Percentiles rank a stretch among this genome's conserved stretches.
These are phyloP conservation scores for Aaosphaeria pasadenensis DNA, from an alignment of 2,329 filamentous ascomycete species.

Conservation along the genomic window DNA sequence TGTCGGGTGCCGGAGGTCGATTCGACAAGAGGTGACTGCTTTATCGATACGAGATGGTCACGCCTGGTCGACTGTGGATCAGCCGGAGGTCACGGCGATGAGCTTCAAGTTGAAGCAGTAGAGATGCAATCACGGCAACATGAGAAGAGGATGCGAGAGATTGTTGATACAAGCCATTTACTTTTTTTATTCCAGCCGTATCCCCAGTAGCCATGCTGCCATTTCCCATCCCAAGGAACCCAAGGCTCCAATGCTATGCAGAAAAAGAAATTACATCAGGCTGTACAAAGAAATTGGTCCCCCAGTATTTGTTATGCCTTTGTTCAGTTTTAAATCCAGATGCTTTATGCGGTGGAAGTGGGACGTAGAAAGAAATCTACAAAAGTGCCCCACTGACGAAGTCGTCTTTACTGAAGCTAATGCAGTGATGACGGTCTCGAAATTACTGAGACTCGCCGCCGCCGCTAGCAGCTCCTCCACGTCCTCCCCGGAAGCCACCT, in stretches of 20 bases:
- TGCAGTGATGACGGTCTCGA: too few species aligned
- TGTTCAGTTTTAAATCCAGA: constrained; percentile 18
- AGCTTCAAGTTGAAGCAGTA: too few species aligned
- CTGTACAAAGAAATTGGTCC: constrained; percentile 20
- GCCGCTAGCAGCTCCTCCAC: constrained; percentile 7
- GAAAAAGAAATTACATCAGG: constrained; percentile 29
- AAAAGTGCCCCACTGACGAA: constrained; percentile 1
- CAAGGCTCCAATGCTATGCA: constrained; percentile 40
- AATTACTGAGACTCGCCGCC: constrained; percentile 18
- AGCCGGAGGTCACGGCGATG: too few species aligned
- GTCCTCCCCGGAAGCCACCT: constrained; percentile 26
- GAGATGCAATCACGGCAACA: too few species aligned
- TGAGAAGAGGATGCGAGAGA: too few species aligned
- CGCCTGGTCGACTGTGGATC: too few species aligned
- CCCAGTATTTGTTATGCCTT: constrained; percentile 17
- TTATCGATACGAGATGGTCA: too few species aligned
- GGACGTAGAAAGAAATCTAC: constrained; percentile 11
- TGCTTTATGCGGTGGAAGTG: constrained; percentile 7
- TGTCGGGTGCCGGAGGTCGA: too few species aligned
- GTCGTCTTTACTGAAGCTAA: too few species aligned
- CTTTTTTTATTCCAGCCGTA: constrained; percentile 14
- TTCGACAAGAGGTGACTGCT: too few species aligned
- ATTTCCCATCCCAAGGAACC: constrained; percentile 13
- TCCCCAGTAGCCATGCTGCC: constrained; percentile 17
- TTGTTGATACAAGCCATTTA: constrained; percentile 19